These are phyloP conservation scores for Tarenaya hassleriana DNA, from an alignment of 345 rosid species.

Conservation along the genomic window DNA sequence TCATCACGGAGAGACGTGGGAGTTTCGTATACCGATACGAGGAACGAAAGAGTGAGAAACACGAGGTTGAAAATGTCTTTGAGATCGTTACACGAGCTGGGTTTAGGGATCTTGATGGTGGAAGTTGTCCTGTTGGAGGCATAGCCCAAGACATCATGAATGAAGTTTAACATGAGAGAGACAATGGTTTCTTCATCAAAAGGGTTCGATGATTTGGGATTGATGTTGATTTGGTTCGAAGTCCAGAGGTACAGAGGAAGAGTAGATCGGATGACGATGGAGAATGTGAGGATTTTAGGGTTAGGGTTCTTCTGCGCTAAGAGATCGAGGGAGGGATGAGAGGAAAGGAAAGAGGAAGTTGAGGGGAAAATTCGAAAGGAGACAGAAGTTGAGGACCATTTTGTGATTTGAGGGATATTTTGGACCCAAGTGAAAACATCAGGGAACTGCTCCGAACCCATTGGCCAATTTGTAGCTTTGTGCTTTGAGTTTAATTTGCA, in stretches of 20 bases:
- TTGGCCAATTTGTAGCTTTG: constrained; percentile 14
- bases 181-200: constrained; percentile 40
- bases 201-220: constrained; percentile 31
- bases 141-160: constrained; percentile 56
- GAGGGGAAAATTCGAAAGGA: constrained; percentile 49
- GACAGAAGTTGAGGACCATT: constrained; percentile 48
- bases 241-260: constrained; percentile 59
- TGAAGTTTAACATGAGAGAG: constrained; percentile 39
- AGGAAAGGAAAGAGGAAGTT: constrained; percentile 31
- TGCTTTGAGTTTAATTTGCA: constrained; percentile 6
- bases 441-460: constrained; percentile 46
- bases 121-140: constrained; percentile 33
- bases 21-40: constrained; percentile 72
- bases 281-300: constrained; percentile 37
- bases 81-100: constrained; percentile 26
- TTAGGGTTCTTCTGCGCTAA: constrained; percentile 34
- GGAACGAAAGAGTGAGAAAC: constrained; percentile 47
- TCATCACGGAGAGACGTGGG: constrained; percentile 55
- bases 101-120: constrained; percentile 36
- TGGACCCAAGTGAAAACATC: constrained; percentile 58
- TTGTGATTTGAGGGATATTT: constrained; percentile 46
- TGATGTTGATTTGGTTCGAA: constrained; percentile 44
- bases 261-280: constrained; percentile 43
- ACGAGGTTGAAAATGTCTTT: constrained; percentile 51
- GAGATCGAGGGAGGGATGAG: constrained; percentile 50